Conservation (phyloP, 83 land plant species). For the Diphasiastrum complanatum region DNA sequence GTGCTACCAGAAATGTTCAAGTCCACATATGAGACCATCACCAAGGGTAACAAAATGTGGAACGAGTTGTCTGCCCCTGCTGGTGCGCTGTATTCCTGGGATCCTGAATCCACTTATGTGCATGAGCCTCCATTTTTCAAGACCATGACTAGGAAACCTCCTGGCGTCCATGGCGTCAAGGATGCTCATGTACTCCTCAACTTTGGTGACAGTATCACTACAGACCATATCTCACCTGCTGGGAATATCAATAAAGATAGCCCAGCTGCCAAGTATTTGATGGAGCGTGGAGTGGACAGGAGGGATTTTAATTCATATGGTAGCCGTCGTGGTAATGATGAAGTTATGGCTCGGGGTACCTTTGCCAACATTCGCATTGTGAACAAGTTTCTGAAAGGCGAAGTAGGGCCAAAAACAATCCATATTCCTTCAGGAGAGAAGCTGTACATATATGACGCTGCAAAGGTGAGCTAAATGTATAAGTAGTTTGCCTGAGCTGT, state of each 20-base stretch:
- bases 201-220: conserved; percentile 90
- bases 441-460: conserved; percentile 77
- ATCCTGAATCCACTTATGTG: conserved; percentile 78
- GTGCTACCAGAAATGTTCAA: conserved; percentile 92
- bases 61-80: conserved; percentile 56
- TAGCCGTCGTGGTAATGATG: conserved; percentile 96
- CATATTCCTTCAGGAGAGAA: conserved; percentile 93
- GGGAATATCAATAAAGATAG: conserved; percentile 92
- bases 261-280: conserved; percentile 87
- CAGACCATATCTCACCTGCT: conserved; percentile 93
- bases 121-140: conserved; percentile 96
- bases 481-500: too few relatives aligned
- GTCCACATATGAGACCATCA: conserved; percentile 78
- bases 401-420: conserved; percentile 90
- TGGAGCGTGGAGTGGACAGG: conserved; percentile 75
- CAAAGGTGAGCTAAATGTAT: conserved; percentile 69
- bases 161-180: conserved; percentile 77
- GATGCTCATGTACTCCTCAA: conserved; percentile 86
- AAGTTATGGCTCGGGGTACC: conserved; percentile 91
- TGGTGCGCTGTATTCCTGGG: conserved; percentile 67
- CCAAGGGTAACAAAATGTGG: conserved; percentile 90
- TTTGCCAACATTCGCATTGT: conserved; percentile 95
- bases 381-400: conserved; percentile 93
- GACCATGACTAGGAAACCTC: conserved; percentile 73
- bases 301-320: conserved; percentile 97